These are phyloP conservation scores for Mrakia gelida DNA, from an alignment of 768 basidiomycete species.

Conservation along the genomic window DNA sequence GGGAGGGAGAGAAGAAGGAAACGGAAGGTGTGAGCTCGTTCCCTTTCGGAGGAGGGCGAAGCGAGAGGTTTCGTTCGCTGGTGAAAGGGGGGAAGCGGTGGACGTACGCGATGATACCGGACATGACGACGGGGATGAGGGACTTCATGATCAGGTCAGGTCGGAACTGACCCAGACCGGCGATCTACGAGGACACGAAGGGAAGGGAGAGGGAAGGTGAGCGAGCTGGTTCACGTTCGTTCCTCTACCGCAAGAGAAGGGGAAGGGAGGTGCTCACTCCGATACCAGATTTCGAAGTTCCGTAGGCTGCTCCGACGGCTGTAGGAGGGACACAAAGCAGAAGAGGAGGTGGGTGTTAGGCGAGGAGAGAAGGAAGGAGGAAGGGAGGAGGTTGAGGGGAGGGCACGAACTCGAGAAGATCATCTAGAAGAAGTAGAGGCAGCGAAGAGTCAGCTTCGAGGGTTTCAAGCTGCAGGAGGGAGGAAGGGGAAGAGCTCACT, in stretches of 20 bases:
- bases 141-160: constrained; percentile 97
- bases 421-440: not conserved
- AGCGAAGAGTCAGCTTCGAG: not conserved
- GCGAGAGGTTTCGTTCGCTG: not conserved
- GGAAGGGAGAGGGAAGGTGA: not conserved
- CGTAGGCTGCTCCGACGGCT: constrained; percentile 93
- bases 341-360: not conserved
- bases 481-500: constrained; percentile 55
- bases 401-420: constrained; percentile 28
- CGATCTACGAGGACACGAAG: constrained; percentile 51
- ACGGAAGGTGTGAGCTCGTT: constrained; percentile 43
- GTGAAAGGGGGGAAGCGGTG: not conserved
- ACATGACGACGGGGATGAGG: constrained; percentile 49
- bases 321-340: constrained; percentile 23
- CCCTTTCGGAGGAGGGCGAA: not conserved
- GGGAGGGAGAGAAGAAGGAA: constrained; percentile 42
- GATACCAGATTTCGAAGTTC: constrained; percentile 94
- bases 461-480: not conserved
- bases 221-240: not conserved
- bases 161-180: constrained; percentile 85
- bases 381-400: constrained; percentile 4
- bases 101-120: constrained; percentile 25
- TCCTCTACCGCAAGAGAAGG: no score
- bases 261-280: constrained; percentile 47
- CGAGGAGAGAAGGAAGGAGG: not conserved